Base-by-base conservation (phyloP, 169 alveolate genomes). In the Plasmodium vinckei region DNA sequence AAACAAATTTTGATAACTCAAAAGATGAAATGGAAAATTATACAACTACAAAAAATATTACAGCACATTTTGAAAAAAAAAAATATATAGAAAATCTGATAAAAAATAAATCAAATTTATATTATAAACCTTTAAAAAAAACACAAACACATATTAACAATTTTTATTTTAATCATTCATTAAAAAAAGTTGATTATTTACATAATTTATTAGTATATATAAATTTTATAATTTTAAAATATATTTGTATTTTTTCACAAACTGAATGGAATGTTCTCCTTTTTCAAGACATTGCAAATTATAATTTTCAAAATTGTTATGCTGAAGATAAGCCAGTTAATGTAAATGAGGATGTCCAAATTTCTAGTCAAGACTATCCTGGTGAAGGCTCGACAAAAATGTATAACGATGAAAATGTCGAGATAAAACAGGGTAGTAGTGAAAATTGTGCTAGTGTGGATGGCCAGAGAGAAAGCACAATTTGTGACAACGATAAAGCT, bases 211-310 rank as follows among this genome's bases (percentile, higher is more conserved):
- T 86, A 27, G 75, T 86, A 10, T 86, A 70, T 44, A 47, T 47
- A 21, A 73, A 70, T 19, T 86, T 86, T 42, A 46, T 86, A 10
- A 27, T 86, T n/a, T 33, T 69, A 39, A 86, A 86, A 33, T 86
- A 69, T 59, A 72, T 86, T 0, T 56, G 73, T 4, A 57, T 86
- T 2, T 86, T 69, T 59, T 86, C 91, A 19, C 15, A 57, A n/a
- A 12, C 15, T n/a, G 75, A 86, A 33, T 86, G 91, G 91, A 86
- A 86, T 54, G 19, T 17, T 10, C 33, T 86, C 9, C 21, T 86
- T 17, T 86, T 69, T 15, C 68, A 64, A 13, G 70, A 86, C 42
- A 70, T 86, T 17, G 75, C 53, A 12, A 23, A 19, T 9, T 86
- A 69, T 65, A 86, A 70, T 33, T 33, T 33, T 4, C 42, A 33